Percentiles rank a stretch among this genome's conserved stretches.
phyloP scores from a whole-genome alignment of 2,329 filamentous ascomycete species.

The Truncatella angustata region DNA sequence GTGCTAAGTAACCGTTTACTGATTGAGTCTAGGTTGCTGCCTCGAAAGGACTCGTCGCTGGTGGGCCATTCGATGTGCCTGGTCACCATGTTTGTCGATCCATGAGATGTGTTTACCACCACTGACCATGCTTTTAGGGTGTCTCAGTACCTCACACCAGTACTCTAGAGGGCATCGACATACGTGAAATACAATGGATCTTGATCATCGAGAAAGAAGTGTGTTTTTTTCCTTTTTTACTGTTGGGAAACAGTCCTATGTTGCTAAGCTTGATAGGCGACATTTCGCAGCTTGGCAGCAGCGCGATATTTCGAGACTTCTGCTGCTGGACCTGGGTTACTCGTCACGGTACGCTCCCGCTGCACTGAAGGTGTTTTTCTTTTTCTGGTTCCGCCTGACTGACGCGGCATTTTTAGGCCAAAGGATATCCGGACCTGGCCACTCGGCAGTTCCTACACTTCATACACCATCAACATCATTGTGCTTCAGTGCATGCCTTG shows the following conservation, averaged over 20 bases:
- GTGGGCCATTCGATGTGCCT: slow-evolving; percentile 32
- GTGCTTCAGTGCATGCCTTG: slow-evolving; percentile 59
- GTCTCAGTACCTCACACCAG: slow-evolving; percentile 56
- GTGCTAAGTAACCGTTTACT: background rate
- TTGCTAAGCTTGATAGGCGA: slow-evolving; percentile 55
- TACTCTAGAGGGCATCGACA: slow-evolving; percentile 47
- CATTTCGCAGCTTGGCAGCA: slow-evolving; percentile 65
- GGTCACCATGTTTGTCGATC: slow-evolving; percentile 10
- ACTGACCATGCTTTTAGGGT: slow-evolving; percentile 44
- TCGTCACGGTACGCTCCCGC: slow-evolving; percentile 57
- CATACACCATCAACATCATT: slow-evolving; percentile 45
- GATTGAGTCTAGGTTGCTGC: slow-evolving; percentile 57
- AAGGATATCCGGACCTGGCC: slow-evolving; percentile 76
- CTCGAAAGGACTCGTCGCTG: slow-evolving; percentile 69
- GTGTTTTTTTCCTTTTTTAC: slow-evolving; percentile 6
- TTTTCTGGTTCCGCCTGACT: no score
- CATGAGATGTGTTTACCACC: background rate
- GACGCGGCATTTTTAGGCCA: slow-evolving; percentile 51
- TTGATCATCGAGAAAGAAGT: slow-evolving; percentile 80
- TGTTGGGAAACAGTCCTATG: background rate
- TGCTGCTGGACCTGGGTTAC: slow-evolving; percentile 53
- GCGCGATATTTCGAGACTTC: slow-evolving; percentile 53
- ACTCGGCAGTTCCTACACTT: slow-evolving; percentile 64
- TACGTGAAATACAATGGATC: slow-evolving; percentile 58
- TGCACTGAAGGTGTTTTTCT: no score